These are phyloP conservation scores for Geotrichum australiense DNA, from an alignment of 1,139 yeast species.

Conservation along the genomic window DNA sequence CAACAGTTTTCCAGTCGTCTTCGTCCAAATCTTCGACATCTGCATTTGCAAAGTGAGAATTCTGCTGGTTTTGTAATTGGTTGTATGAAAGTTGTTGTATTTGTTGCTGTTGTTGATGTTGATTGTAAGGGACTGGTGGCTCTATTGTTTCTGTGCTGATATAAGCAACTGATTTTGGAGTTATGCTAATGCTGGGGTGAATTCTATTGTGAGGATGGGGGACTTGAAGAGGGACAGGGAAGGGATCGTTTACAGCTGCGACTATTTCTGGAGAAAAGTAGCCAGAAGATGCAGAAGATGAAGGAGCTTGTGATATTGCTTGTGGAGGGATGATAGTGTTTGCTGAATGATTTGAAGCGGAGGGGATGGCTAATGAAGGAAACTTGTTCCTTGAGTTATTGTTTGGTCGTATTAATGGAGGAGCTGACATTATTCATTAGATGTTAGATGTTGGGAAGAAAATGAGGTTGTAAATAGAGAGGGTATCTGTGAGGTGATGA, in stretches of 20 bases:
- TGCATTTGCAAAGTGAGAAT: slow-evolving; percentile 13
- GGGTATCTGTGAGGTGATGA: not conserved
- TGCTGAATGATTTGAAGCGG: slow-evolving; percentile 7
- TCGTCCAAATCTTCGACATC: slow-evolving; percentile 59
- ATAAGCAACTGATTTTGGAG: slow-evolving; percentile 10
- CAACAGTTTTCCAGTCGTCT: slow-evolving; percentile 67
- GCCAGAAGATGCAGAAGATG: slow-evolving; percentile 10
- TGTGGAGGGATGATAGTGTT: slow-evolving; percentile 3
- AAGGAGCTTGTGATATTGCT: not conserved
- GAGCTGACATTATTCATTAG: slow-evolving; percentile 13
- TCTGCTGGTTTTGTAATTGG: not conserved
- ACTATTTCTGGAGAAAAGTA: slow-evolving; percentile 13
- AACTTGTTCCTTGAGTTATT: slow-evolving; percentile 10
- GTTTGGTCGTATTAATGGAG: slow-evolving; percentile 15
- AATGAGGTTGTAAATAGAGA: not conserved
- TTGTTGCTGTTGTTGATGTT: not conserved
- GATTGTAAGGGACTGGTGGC: not conserved
- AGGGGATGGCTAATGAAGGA: slow-evolving; percentile 13
- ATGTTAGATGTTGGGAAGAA: not conserved
- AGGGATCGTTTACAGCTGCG: slow-evolving; percentile 13
- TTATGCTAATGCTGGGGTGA: slow-evolving; percentile 4
- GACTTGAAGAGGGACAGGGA: slow-evolving; percentile 12
- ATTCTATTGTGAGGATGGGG: slow-evolving; percentile 1
- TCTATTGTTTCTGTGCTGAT: slow-evolving; percentile 10
- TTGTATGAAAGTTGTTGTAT: not conserved